A percentile compares a stretch with the other conserved stretches of the same genome.
Evolutionary conservation across 2,329 filamentous ascomycete genomes (phyloP).

Genomic region (Pseudomassariella vexata): DNA sequence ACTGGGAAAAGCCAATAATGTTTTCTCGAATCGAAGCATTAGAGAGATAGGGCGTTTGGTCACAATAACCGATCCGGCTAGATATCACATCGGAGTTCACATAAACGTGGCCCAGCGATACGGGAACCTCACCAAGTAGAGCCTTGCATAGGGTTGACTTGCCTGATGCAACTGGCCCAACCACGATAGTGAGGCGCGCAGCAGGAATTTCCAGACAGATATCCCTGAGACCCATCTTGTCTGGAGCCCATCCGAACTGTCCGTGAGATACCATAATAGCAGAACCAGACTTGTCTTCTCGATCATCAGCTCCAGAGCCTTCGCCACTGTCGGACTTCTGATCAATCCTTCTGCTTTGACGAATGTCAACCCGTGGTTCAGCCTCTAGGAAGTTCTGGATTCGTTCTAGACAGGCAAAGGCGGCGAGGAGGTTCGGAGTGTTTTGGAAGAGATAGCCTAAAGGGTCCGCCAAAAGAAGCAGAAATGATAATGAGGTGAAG

Average conservation of each 20-base stretch:
- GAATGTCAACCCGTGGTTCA: background rate
- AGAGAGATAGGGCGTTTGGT: background rate
- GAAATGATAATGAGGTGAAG: constrained; percentile 1
- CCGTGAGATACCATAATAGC: background rate
- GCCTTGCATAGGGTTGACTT: constrained; percentile 38
- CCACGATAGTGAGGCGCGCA: constrained; percentile 20
- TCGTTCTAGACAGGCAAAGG: background rate
- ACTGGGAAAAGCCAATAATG: constrained; percentile 19
- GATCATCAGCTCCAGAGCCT: background rate
- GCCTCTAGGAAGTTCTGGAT: constrained; percentile 2
- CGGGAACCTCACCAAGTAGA: constrained; percentile 30
- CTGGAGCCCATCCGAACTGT: background rate
- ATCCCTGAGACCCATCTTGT: background rate
- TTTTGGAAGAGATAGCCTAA: constrained; percentile 2
- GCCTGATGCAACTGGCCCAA: constrained; percentile 37
- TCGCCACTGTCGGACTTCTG: too few species aligned
- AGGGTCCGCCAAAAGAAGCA: background rate
- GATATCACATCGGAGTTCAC: constrained; percentile 10
- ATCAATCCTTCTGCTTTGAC: too few species aligned
- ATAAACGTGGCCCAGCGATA: constrained; percentile 16
- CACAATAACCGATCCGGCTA: constrained; percentile 16
- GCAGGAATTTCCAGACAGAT: constrained; percentile 6
- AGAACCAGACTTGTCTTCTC: background rate
- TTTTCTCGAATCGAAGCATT: constrained; percentile 15
- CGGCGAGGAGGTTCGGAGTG: background rate